A percentile compares a stretch with the other conserved stretches of the same genome.
phyloP scores from a whole-genome alignment of 2,329 filamentous ascomycete species.

The Periconia macrospinosa region DNA sequence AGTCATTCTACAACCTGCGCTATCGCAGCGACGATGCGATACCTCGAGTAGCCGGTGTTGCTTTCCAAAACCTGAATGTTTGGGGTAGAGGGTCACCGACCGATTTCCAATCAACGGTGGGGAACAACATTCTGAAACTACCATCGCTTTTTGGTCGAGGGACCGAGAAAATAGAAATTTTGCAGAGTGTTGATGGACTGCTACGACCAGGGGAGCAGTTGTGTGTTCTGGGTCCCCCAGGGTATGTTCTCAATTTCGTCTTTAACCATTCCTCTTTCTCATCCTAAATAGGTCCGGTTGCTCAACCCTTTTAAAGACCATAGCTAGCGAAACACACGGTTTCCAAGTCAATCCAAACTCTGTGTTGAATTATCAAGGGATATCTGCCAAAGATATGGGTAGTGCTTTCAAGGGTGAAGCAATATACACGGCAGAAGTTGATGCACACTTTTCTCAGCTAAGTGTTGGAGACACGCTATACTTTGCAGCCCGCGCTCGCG shows the following conservation, averaged over 20 bases:
- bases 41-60: constrained; percentile 59
- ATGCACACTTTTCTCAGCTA: constrained; percentile 76
- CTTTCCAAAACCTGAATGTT: constrained; percentile 66
- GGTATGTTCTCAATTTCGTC: constrained; percentile 7
- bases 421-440: constrained; percentile 81
- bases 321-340: constrained; percentile 79
- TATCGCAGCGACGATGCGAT: constrained; percentile 53
- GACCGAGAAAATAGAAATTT: constrained; percentile 63
- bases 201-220: constrained; percentile 72
- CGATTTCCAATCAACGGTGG: constrained; percentile 69
- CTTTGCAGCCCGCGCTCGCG: constrained; percentile 65
- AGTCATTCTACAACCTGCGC: constrained; percentile 48
- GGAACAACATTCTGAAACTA: constrained; percentile 60
- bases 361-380: constrained; percentile 79
- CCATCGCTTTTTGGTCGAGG: constrained; percentile 54
- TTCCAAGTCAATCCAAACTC: constrained; percentile 70
- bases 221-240: constrained; percentile 70
- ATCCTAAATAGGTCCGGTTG: constrained; percentile 57
- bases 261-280: too few relatives aligned
- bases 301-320: constrained; percentile 79
- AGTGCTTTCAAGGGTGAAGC: constrained; percentile 76
- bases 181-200: constrained; percentile 67
- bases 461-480: constrained; percentile 75
- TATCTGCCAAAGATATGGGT: constrained; percentile 72
- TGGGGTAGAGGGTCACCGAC: constrained; percentile 67